These are phyloP conservation scores for Pinus tabuliformis DNA, from an alignment of 75 land plant species.

Conservation along the genomic window DNA sequence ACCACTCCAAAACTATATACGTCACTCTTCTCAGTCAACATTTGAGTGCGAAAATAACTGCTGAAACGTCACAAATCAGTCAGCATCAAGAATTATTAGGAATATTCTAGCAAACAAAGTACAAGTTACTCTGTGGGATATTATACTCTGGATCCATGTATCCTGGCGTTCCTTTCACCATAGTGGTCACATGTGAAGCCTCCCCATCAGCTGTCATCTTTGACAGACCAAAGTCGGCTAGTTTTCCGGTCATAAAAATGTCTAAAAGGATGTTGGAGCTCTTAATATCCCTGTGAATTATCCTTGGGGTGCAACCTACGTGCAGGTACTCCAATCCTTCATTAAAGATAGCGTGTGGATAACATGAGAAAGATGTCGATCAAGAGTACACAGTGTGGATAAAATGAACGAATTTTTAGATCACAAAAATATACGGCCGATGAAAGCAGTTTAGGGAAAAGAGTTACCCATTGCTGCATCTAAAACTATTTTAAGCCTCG, in stretches of 20 bases:
- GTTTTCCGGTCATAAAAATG: not conserved
- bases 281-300: conserved; percentile 14
- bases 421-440: too few species aligned
- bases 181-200: conserved; percentile 4
- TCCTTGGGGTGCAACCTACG: conserved; percentile 1
- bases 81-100: not conserved
- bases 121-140: too few species aligned
- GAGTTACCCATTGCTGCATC: not conserved
- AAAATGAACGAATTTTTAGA: too few species aligned
- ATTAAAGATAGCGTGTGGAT: not conserved
- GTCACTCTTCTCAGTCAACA: conserved; percentile 46
- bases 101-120: not conserved
- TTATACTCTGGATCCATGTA: conserved; percentile 10
- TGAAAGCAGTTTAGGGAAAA: not conserved
- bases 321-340: conserved; percentile 30
- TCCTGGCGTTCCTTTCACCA: conserved; percentile 12
- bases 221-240: conserved; percentile 13
- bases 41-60: conserved; percentile 34
- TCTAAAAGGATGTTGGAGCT: conserved; percentile 11
- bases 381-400: not conserved
- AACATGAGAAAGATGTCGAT: not conserved
- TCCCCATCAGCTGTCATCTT: conserved; percentile 3
- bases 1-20: conserved; percentile 53
- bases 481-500: conserved; percentile 9
- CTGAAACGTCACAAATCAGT: not conserved